Evolutionary conservation across 352 stramenopile genomes (phyloP), one percentile per base, ranked within the genome.

Genomic region (Globisporangium abappressorium): DNA sequence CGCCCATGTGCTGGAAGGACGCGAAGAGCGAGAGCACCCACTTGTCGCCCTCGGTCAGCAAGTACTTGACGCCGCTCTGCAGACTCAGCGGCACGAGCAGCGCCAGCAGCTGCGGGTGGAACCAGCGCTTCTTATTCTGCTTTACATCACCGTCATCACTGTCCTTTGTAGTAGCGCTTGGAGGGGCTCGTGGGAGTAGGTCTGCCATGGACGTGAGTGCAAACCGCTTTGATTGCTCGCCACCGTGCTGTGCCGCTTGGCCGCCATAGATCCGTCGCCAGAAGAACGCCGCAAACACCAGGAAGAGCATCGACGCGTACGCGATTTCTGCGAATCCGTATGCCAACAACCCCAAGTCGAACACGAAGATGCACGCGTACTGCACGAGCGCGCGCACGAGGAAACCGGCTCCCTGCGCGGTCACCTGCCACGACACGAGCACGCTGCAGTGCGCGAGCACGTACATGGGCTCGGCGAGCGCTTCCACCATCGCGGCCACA

Each of bases 31-130:
- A 90, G 6, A 99, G 78, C 4, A 98, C 85, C 75, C 98, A 97
- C 72, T 97, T 97, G 78, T 99, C 97, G 20, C 93, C 97, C 74
- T 99, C 96, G 0, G 95, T 99, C 33, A 99, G 81, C 9, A 98
- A 69, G 77, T 99, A 98, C 80, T 99, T 99, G 71, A 99, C 93
- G 26, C 97, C 78, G 57, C 92, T 97, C 72, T 99, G 96, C 12
- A 98, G 69, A 33, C 89, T 92, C 62, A 99, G 71, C 20, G 88
- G 84, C 30, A 80, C 60, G 34, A 93, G 68, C 20, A 96, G 73
- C 26, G 71, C 58, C 65, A 95, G 58, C 11, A 96, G 70, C 26
- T 90, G 74, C 1, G 56, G 26, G n/a, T 94, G 79, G 59, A 91
- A 86, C 77, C 75, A 84, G 3, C 24, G 43, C 18, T 55, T 41